A percentile compares a stretch with the other conserved stretches of the same genome.
phyloP scores from a whole-genome alignment of 2,329 filamentous ascomycete genomes.

The Pestalotiopsis sp. region DNA sequence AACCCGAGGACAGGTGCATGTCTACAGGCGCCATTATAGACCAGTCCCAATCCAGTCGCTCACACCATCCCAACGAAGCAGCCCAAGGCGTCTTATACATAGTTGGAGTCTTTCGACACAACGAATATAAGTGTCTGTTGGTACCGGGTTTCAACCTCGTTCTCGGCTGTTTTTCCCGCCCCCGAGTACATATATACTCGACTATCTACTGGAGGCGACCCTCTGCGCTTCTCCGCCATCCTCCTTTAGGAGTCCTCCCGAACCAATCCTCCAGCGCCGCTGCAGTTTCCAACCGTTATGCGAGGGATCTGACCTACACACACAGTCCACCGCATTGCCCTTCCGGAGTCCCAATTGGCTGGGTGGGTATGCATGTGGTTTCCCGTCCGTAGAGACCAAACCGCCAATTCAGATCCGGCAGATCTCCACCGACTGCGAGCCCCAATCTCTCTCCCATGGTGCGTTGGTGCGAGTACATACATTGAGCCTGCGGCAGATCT shows the following conservation, averaged over 20 bases:
- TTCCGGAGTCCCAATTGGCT: constrained; percentile 42
- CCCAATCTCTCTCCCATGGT: constrained; percentile 24
- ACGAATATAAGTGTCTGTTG: constrained; percentile 21
- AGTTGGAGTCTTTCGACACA: background rate
- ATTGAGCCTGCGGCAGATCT: constrained; percentile 22
- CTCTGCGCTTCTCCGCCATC: constrained; percentile 29
- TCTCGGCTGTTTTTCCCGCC: constrained; percentile 29
- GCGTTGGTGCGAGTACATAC: constrained; percentile 25
- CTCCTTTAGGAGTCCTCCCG: constrained; percentile 33
- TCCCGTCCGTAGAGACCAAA: constrained; percentile 44
- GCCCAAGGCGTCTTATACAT: background rate
- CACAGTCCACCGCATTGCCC: constrained; percentile 35
- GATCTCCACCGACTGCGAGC: constrained; percentile 33
- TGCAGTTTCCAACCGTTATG: constrained; percentile 37
- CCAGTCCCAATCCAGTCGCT: background rate
- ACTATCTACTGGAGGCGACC: constrained; percentile 11
- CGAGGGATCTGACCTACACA: constrained; percentile 37
- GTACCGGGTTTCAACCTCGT: constrained; percentile 29
- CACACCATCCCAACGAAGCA: background rate
- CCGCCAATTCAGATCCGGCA: constrained; percentile 34
- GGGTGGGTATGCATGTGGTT: constrained; percentile 51
- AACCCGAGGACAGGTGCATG: constrained; percentile 4
- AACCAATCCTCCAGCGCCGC: constrained; percentile 32
- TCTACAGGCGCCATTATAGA: constrained; percentile 9
- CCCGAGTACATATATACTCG: constrained; percentile 22